Percentiles rank a stretch among this genome's conserved stretches.
phyloP scores from a whole-genome alignment of 331 rosid genomes.

The Pyracantha coccinea region DNA sequence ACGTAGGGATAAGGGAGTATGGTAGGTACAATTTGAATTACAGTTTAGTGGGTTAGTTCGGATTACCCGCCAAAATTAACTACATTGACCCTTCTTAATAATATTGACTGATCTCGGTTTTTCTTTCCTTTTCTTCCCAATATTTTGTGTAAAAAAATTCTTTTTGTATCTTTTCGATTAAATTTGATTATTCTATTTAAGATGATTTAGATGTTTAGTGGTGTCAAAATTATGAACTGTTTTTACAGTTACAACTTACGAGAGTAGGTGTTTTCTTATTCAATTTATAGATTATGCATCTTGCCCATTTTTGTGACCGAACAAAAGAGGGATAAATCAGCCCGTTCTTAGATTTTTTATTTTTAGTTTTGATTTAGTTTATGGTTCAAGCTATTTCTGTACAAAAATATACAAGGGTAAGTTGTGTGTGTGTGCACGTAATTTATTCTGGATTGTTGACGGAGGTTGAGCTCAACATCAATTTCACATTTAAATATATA shows the following conservation, averaged over 20 bases:
- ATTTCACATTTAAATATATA: not conserved
- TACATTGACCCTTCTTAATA: not conserved
- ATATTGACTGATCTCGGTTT: not conserved
- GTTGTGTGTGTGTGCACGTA: not conserved
- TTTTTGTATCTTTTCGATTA: no score
- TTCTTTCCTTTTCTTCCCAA: no score
- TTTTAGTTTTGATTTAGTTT: not conserved
- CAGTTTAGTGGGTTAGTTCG: not conserved
- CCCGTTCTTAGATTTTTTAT: no score
- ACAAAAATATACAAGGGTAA: not conserved
- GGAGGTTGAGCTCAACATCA: not conserved
- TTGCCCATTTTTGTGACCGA: not conserved
- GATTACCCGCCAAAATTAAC: slow-evolving; percentile 9
- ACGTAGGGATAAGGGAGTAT: not conserved
- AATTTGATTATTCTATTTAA: no score
- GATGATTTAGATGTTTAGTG: no score
- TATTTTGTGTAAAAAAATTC: no score
- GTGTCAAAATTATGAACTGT: no score
- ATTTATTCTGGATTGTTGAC: no score
- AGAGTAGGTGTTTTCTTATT: no score
- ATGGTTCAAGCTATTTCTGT: not conserved
- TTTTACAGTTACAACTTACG: no score
- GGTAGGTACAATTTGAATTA: not conserved
- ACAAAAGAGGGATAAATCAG: no score
- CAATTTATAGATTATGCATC: no score